Base-by-base conservation (phyloP, 441 rosid species). In the Jatropha multifida region DNA sequence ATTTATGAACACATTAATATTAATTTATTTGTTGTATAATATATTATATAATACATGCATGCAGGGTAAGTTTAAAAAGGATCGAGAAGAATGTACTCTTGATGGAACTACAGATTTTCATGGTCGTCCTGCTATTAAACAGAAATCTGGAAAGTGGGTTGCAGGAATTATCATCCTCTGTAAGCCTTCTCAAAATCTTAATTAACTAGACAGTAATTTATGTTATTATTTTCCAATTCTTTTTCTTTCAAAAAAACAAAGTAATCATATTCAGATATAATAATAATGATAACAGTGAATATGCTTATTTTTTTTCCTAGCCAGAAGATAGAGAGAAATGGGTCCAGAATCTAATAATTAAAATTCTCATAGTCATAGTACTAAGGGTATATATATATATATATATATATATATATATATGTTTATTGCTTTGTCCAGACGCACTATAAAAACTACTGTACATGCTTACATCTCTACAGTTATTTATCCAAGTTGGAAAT, bases 101-200 rank as follows among this genome's bases (percentile, higher is more conserved):
- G 98, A 93, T 78, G 97, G 98, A 73, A 85, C 92, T 23, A 87
- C 87, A 7, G 96, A 92, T 68, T 89, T 86, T 80, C 78, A 86
- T 51, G 97, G 98, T 40, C 86, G 85, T 42, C 89, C 93, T 10
- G 94, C 96, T 32, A 85, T 91, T 67, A 87, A 83, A 79, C 74
- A 76, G 32, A 87, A 77, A 71, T 88, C 97, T 48, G 98, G 98
- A 70, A 79, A 83, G 66, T 93, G 98, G 98, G 74, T 77, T 71
- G 98, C 98, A 65, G 98, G 94, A 73, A 85, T 76, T 74, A 82
- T 93, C 88, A 86, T 93, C 38, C 88, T 93, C 13, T 65, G 98
- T 93, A 87, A 82, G 96, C 62, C 18, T 20, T 3, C 23, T 54
- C n/a, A 52, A 52, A 52, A 52, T 17, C 54, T 9, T 0, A 56